Conservation (phyloP, 805 yeast genomes). For the Teunomyces stri region DNA sequence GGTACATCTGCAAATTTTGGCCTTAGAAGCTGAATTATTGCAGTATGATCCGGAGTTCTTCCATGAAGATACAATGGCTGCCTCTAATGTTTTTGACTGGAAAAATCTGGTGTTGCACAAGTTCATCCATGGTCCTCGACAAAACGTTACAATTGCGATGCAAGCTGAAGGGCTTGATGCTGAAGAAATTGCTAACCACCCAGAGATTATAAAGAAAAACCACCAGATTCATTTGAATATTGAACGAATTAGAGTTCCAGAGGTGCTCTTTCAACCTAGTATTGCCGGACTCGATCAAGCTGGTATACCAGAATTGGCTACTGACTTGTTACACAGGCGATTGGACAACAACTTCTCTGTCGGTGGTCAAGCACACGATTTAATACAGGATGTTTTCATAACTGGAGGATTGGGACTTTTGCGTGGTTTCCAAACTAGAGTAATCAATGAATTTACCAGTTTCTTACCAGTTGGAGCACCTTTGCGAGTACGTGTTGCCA, state of each 20-base stretch:
- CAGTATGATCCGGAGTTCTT: slow-evolving; percentile 84
- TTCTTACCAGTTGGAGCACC: slow-evolving; percentile 69
- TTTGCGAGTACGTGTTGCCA: slow-evolving; percentile 59
- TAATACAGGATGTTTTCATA: slow-evolving; percentile 65
- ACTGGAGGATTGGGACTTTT: slow-evolving; percentile 83
- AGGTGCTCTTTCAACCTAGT: slow-evolving; percentile 85
- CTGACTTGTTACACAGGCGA: slow-evolving; percentile 61
- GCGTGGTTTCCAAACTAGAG: slow-evolving; percentile 63
- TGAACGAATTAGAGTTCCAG: slow-evolving; percentile 91
- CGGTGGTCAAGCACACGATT: slow-evolving; percentile 51
- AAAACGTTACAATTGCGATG: slow-evolving; percentile 59
- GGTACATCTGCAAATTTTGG: slow-evolving; percentile 57
- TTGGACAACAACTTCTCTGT: slow-evolving; percentile 54
- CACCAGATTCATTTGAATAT: slow-evolving; percentile 90
- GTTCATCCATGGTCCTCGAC: slow-evolving; percentile 87
- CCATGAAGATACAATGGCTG: slow-evolving; percentile 78
- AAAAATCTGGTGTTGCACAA: slow-evolving; percentile 72
- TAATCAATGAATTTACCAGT: slow-evolving; percentile 64
- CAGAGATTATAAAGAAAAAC: slow-evolving; percentile 75
- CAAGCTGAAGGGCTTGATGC: slow-evolving; percentile 41
- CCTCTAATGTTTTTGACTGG: slow-evolving; percentile 76
- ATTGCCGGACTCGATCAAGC: slow-evolving; percentile 97
- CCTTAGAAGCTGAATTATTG: slow-evolving; percentile 71
- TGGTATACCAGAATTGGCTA: slow-evolving; percentile 78
- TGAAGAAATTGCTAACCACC: slow-evolving; percentile 43